Evolutionary conservation across 2,329 filamentous ascomycete species (phyloP).

Genomic region (Raffaelea deltoideospora): DNA sequence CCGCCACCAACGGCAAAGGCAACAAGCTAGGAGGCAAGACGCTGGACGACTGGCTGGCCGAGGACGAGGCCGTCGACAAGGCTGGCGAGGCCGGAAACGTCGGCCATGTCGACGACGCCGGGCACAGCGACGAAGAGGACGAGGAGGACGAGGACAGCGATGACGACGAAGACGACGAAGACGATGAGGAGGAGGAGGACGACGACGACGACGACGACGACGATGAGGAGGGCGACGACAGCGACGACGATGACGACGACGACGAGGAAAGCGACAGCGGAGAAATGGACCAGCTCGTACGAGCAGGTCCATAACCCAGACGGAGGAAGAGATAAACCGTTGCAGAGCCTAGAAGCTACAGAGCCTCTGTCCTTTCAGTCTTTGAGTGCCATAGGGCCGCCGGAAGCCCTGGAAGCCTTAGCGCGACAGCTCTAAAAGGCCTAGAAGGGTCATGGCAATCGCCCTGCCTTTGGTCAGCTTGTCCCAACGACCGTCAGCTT

Average conservation of each 20-base stretch:
- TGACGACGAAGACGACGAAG: slow-evolving; percentile 27
- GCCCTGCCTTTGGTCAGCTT: too few species aligned
- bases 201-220: slow-evolving; percentile 49
- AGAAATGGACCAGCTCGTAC: slow-evolving; percentile 21
- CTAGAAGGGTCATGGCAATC: too few species aligned
- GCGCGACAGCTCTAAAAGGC: too few species aligned
- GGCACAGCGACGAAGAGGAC: slow-evolving; percentile 33
- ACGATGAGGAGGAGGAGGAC: slow-evolving; percentile 36
- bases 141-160: slow-evolving; percentile 35
- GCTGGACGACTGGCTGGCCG: slow-evolving; percentile 83
- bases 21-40: slow-evolving; percentile 54
- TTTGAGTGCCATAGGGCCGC: too few species aligned
- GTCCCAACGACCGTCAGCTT: too few species aligned
- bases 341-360: too few species aligned
- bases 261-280: slow-evolving; percentile 39
- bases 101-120: too few species aligned
- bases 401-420: too few species aligned
- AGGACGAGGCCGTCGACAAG: slow-evolving; percentile 41
- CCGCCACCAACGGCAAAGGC: slow-evolving; percentile 30
- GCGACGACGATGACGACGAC: slow-evolving; percentile 36
- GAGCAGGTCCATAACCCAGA: too few species aligned
- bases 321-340: slow-evolving; percentile 33
- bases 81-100: slow-evolving; percentile 30
- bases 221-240: slow-evolving; percentile 12
- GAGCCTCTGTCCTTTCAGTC: too few species aligned